Evolutionary conservation across 73 alveolate genomes (phyloP).

Genomic region (Blepharisma stoltei): DNA sequence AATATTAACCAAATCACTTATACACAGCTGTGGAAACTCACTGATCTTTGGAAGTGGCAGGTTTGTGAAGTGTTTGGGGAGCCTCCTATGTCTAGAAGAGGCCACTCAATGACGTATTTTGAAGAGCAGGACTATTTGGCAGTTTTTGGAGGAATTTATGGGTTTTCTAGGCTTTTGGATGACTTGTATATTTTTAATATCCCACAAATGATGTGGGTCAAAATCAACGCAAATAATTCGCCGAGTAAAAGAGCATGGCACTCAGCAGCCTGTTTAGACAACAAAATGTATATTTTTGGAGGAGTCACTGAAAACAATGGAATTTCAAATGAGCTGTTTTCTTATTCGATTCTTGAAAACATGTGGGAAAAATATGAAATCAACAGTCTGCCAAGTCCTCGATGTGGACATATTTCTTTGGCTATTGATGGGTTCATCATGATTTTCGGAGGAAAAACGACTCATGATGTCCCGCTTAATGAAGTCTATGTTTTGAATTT

Average conservation of each 20-base stretch:
- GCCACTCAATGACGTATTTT: conserved; percentile 11
- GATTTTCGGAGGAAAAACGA: background rate
- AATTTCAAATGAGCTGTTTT: conserved; percentile 11
- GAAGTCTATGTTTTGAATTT: conserved; percentile 8
- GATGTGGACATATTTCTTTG: background rate
- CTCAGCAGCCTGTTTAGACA: conserved; percentile 5
- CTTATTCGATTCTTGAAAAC: background rate
- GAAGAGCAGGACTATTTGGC: background rate
- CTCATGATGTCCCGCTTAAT: background rate
- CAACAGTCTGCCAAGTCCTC: background rate
- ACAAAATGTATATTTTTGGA: conserved; percentile 19
- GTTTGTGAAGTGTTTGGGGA: conserved; percentile 25
- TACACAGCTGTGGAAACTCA: conserved; percentile 15
- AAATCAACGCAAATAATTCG: background rate
- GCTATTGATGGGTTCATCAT: conserved; percentile 14
- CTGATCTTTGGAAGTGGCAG: background rate
- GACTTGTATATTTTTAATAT: conserved; percentile 1
- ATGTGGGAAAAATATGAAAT: background rate
- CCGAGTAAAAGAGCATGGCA: conserved; percentile 29
- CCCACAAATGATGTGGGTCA: conserved; percentile 2
- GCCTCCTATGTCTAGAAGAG: background rate
- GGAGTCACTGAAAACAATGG: conserved; percentile 6
- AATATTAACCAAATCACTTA: background rate
- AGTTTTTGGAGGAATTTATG: conserved; percentile 28
- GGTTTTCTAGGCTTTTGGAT: background rate